Base-by-base conservation (phyloP, 345 rosid genomes). In the Populus ilicifolia region DNA sequence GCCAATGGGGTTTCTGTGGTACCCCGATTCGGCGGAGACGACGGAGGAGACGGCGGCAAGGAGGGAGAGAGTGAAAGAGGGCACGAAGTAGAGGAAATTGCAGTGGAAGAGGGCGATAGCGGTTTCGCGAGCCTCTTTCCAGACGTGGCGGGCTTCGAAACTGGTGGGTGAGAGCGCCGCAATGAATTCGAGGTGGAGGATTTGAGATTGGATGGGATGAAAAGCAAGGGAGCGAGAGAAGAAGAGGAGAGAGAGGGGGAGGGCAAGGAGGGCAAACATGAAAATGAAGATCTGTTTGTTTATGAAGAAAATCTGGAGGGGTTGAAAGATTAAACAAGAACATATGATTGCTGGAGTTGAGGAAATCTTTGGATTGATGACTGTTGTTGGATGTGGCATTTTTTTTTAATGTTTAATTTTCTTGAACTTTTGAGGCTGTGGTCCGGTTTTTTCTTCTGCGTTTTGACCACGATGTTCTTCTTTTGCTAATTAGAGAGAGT, bases 61-160 rank as follows among this genome's bases (percentile, higher is more conserved):
- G 76, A 91, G 86, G 14, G 95, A 90, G 84, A 93, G 86, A 80
- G 84, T 4, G 54, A 82, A 83, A 70, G 84, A 71, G 17, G 98
- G 96, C 70, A 90, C 30, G 70, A 80, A 85, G 67, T 79, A 84
- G 64, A 86, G 69, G 11, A 81, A 79, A 38, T 87, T 87, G 79
- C 86, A 86, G 68, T 78, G 89, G 83, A 94, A 83, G 77, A 90
- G 92, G 2, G 86, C 76, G 76, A 90, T 68, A 46, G 92, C 89
- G 4, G 76, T 78, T 67, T 79, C 84, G 73, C 95, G 90, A 56
- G 97, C 89, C 79, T 92, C 96, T 79, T 77, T 73, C 88, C 87
- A 84, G 44, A 88, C 87, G 46, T 91, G 92, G 38, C 88, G 87
- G 69, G 93, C 83, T 81, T 94, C 93, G 72, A 89, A 81, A 78